Conservation (phyloP, 1,139 yeast genomes). For the Saccharomyces uvarum region DNA sequence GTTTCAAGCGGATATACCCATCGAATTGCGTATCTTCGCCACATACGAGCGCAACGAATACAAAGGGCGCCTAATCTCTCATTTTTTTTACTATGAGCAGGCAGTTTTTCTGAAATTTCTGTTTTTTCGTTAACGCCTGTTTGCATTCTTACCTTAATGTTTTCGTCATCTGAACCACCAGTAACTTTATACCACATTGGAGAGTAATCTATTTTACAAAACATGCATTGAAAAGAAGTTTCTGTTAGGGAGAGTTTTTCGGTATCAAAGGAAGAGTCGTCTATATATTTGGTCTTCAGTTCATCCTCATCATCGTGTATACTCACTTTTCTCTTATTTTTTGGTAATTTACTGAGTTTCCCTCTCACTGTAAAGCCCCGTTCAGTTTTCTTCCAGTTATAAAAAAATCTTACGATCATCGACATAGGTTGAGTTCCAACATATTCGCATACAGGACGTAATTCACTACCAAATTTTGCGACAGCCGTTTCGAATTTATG, state of each 20-base stretch:
- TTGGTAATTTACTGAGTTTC: conserved; percentile 60
- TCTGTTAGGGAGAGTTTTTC: conserved; percentile 19
- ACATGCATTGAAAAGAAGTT: conserved; percentile 29
- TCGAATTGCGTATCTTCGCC: conserved; percentile 85
- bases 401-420: conserved; percentile 77
- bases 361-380: conserved; percentile 68
- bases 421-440: conserved; percentile 66
- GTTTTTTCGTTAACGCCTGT: conserved; percentile 19
- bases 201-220: conserved; percentile 28
- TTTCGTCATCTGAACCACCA: conserved; percentile 63
- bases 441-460: conserved; percentile 61
- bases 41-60: conserved; percentile 75
- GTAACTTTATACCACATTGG: conserved; percentile 36
- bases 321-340: conserved; percentile 29
- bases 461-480: conserved; percentile 65
- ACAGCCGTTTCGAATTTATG: conserved; percentile 70
- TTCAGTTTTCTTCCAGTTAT: conserved; percentile 82
- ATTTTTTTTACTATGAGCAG: conserved; percentile 20
- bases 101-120: conserved; percentile 43
- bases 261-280: conserved; percentile 37
- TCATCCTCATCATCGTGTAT: conserved; percentile 9
- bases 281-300: conserved; percentile 25
- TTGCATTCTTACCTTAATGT: conserved; percentile 15
- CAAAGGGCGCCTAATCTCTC: conserved; percentile 54
- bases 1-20: conserved; percentile 82